phyloP scores from a whole-genome alignment of 202 grass and related monocot species.

The Saccharum hybrid region DNA sequence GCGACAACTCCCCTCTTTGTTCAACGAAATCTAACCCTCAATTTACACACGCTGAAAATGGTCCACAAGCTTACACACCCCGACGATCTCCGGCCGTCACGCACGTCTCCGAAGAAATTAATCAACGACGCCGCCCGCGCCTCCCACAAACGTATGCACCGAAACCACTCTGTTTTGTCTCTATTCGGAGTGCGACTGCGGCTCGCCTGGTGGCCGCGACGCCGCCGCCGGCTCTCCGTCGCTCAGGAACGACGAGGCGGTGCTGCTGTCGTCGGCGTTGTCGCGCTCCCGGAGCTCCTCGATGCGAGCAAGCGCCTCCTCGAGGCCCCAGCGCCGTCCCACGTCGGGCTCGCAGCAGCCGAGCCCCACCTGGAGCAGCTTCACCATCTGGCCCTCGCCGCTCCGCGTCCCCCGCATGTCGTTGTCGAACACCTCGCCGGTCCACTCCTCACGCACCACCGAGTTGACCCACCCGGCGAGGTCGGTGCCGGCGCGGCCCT shows the following conservation, averaged over 20 bases:
- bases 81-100: no score
- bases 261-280: constrained; percentile 44
- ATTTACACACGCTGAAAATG: no score
- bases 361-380: constrained; percentile 76
- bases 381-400: constrained; percentile 75
- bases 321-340: constrained; percentile 57
- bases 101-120: no score
- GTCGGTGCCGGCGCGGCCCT: constrained; percentile 54
- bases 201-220: constrained; percentile 1
- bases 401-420: constrained; percentile 60
- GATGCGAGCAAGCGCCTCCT: constrained; percentile 57
- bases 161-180: no score
- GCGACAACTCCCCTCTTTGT: no score
- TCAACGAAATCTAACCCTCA: no score
- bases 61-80: no score
- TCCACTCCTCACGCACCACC: constrained; percentile 71
- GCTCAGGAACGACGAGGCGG: constrained; percentile 54
- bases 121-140: no score
- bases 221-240: constrained; percentile 7
- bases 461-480: constrained; percentile 78
- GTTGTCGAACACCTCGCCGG: constrained; percentile 71
- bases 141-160: no score
- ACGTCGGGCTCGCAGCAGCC: constrained; percentile 74
- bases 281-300: constrained; percentile 67
- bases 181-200: constrained; percentile 27